phyloP scores from a whole-genome alignment of 768 basidiomycete species.

The Lyophyllum semitale region DNA sequence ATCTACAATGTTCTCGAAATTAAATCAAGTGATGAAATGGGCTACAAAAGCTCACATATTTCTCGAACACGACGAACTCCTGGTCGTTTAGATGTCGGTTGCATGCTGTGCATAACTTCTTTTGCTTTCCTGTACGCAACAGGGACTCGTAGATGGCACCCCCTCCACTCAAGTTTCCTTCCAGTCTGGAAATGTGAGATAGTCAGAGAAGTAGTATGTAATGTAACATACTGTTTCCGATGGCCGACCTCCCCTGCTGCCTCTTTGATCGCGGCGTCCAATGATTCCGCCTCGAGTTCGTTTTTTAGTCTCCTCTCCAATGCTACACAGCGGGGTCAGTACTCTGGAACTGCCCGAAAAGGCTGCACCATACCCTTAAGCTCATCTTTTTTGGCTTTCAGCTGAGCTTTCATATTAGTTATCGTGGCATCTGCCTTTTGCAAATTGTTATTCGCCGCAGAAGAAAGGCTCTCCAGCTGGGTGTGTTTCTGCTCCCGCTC shows the following conservation, averaged over 20 bases:
- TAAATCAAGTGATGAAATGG: constrained; percentile 11
- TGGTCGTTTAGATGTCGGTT: constrained; percentile 62
- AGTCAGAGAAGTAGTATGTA: background rate
- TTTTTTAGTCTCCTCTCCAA: constrained; percentile 47
- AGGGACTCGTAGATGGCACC: constrained; percentile 53
- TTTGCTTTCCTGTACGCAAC: constrained; percentile 57
- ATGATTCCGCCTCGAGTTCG: constrained; percentile 31
- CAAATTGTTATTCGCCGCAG: constrained; percentile 53
- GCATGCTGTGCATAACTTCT: constrained; percentile 77
- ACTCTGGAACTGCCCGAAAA: background rate
- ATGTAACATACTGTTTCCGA: constrained; percentile 41
- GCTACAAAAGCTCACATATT: constrained; percentile 55
- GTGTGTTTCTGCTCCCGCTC: constrained; percentile 66
- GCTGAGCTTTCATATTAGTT: constrained; percentile 57
- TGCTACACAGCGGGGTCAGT: constrained; percentile 31
- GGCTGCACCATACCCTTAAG: constrained; percentile 50
- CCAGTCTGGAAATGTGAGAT: constrained; percentile 21
- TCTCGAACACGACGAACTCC: constrained; percentile 62
- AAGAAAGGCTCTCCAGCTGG: constrained; percentile 45
- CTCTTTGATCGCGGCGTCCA: constrained; percentile 52
- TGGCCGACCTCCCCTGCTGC: constrained; percentile 44
- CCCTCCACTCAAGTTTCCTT: constrained; percentile 29
- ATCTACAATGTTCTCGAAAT: constrained; percentile 44
- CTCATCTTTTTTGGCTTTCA: constrained; percentile 64
- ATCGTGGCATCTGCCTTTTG: constrained; percentile 67